These are phyloP conservation scores for Rhizoclosmatium sp. DNA, from an alignment of 192 early-diverging fungal genomes.

Conservation along the genomic window DNA sequence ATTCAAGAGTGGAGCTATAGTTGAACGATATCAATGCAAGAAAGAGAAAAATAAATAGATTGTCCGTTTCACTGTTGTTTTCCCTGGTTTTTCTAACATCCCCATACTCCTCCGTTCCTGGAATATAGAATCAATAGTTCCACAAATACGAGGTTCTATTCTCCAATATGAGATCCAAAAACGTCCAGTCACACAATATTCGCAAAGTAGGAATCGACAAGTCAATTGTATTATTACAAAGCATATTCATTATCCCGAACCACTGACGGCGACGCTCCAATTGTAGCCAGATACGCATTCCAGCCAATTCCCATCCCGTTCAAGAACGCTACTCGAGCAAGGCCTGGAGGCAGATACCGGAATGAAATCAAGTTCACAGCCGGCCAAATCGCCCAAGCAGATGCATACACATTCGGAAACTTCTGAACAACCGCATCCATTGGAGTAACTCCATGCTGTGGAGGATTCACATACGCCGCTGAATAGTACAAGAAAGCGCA, in stretches of 20 bases:
- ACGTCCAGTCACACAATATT: no score
- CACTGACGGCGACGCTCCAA: neutral
- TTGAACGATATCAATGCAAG: neutral
- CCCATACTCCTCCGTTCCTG: no score
- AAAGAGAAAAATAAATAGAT: neutral
- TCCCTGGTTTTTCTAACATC: no score
- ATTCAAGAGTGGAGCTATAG: neutral
- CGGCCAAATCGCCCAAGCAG: slow-evolving; percentile 25
- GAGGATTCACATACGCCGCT: slow-evolving; percentile 15
- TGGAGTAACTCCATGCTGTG: neutral
- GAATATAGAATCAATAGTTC: no score
- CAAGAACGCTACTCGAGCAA: slow-evolving; percentile 27
- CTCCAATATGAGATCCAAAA: no score
- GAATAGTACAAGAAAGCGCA: slow-evolving; percentile 21
- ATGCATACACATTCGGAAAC: slow-evolving; percentile 26
- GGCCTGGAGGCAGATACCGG: slow-evolving; percentile 14
- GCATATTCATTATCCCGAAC: neutral
- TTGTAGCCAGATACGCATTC: slow-evolving; percentile 14
- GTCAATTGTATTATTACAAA: neutral
- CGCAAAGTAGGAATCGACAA: no score
- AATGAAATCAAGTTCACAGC: slow-evolving; percentile 32
- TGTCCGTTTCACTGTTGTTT: no score
- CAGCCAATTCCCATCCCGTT: slow-evolving; percentile 26
- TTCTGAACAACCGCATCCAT: slow-evolving; percentile 16
- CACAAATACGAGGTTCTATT: no score